Base-by-base conservation (phyloP, 1,284 basidiomycete genomes). In the Ustanciosporium gigantosporum region DNA sequence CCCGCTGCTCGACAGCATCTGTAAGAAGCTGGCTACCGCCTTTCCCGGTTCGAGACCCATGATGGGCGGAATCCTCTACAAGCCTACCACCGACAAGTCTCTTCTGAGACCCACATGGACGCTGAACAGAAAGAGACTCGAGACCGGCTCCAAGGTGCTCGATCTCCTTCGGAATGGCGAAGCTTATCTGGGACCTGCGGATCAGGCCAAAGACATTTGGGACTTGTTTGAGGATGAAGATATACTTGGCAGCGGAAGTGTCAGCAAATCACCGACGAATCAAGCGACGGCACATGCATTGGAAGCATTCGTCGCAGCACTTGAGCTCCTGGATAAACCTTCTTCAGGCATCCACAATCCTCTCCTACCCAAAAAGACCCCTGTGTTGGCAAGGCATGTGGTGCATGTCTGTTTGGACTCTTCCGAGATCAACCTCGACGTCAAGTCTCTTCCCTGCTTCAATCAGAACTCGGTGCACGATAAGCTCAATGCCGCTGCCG, bases 341-440 rank as follows among this genome's bases (percentile, higher is more conserved):
- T 27, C 41, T 25, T 39, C 36, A 20, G 44, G 41, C n/a, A 15
- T 59, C 3, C 42, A 48, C 43, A 60, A 55, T 29, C 47, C 56
- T 11, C 23, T 65, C 6, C 37, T 42, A 3, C 47, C 48, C 3
- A 56, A 59, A 20, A 45, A 39, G 29, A 32, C 61, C 2, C 46
- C 51, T 9, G 51, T 60, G n/a, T 21, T 65, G 13, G 56, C 61
- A n/a, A 37, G 56, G 11, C 61, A 65, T 36, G 2, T 65, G 29
- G 31, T 60, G 0, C 61, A 65, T 20, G 38, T 65, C 14, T 60
- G 46, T 25, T 32, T 59, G 19, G 49, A 51, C 25, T 59, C 56
- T 1, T 23, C 36, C 23, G 23, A 51, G 24, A 43, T 55, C 2
- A 23, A 42, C 0, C 32, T 59, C 21, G 61, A 65, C 31, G 40